These are phyloP conservation scores for Canna indica DNA, from an alignment of 176 grass and related monocot genomes.

Conservation along the genomic window DNA sequence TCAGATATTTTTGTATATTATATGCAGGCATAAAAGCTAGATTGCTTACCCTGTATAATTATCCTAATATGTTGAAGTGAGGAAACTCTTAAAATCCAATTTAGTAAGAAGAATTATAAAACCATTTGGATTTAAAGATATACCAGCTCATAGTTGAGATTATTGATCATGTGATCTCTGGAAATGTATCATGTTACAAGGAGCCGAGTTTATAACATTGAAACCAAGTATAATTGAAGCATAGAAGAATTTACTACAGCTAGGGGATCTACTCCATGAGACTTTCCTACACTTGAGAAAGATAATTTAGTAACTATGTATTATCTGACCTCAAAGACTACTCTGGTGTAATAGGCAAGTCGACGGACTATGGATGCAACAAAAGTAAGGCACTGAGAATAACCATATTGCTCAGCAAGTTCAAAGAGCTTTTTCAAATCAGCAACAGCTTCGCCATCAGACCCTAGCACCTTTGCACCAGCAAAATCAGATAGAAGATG, in stretches of 20 bases:
- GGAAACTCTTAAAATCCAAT: neutral
- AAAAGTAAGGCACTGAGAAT: conserved; percentile 80
- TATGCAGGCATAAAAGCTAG: too few species aligned
- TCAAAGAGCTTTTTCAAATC: conserved; percentile 84
- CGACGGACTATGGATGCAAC: conserved; percentile 87
- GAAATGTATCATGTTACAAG: neutral
- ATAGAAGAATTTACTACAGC: neutral
- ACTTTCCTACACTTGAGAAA: neutral
- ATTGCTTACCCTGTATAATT: too few species aligned
- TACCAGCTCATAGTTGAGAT: neutral
- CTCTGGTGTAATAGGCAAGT: conserved; percentile 91
- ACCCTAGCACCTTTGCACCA: conserved; percentile 55
- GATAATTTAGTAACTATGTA: neutral
- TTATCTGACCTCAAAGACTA: conserved; percentile 70
- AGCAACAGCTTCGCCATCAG: conserved; percentile 58
- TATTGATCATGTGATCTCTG: neutral
- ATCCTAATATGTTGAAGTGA: neutral
- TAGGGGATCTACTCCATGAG: neutral
- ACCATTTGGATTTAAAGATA: neutral
- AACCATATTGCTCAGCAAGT: conserved; percentile 73
- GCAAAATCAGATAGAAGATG: conserved; percentile 14
- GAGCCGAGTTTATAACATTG: neutral
- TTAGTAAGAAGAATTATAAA: neutral
- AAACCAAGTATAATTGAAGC: neutral
- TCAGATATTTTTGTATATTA: too few species aligned